Evolutionary conservation across 805 yeast species (phyloP).

Genomic region (Saturnispora sanitii): DNA sequence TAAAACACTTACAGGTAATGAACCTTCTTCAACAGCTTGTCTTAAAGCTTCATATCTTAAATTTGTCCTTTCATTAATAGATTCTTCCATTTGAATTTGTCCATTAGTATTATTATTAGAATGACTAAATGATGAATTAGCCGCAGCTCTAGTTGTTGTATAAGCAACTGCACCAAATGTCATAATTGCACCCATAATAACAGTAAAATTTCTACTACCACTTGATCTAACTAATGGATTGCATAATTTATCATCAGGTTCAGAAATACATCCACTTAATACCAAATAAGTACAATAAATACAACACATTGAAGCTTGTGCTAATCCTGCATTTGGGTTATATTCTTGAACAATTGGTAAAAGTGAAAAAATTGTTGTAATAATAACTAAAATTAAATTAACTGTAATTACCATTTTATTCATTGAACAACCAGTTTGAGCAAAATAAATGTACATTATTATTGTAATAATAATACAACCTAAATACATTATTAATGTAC

Average conservation of each 20-base stretch:
- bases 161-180: slow-evolving; percentile 94
- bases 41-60: slow-evolving; percentile 80
- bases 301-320: slow-evolving; percentile 94
- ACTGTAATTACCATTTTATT: slow-evolving; percentile 79
- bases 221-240: slow-evolving; percentile 84
- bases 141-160: slow-evolving; percentile 95
- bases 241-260: slow-evolving; percentile 89
- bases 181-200: slow-evolving; percentile 83
- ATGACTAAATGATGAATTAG: slow-evolving; percentile 56
- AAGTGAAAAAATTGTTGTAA: slow-evolving; percentile 63
- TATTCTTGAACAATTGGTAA: slow-evolving; percentile 80
- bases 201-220: slow-evolving; percentile 84
- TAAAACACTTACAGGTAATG: slow-evolving; percentile 86
- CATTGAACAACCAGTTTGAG: slow-evolving; percentile 74
- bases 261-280: slow-evolving; percentile 88
- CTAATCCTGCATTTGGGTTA: slow-evolving; percentile 92
- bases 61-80: slow-evolving; percentile 42
- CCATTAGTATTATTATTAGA: slow-evolving; percentile 10
- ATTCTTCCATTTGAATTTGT: too few species aligned
- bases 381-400: slow-evolving; percentile 55
- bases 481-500: slow-evolving; percentile 78
- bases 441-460: slow-evolving; percentile 74
- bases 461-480: slow-evolving; percentile 64
- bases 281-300: slow-evolving; percentile 86
- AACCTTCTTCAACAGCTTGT: slow-evolving; percentile 94